Percentiles rank a stretch among this genome's conserved stretches.
phyloP scores from a whole-genome alignment of 306 rosid species.

The Cicer judaicum region DNA sequence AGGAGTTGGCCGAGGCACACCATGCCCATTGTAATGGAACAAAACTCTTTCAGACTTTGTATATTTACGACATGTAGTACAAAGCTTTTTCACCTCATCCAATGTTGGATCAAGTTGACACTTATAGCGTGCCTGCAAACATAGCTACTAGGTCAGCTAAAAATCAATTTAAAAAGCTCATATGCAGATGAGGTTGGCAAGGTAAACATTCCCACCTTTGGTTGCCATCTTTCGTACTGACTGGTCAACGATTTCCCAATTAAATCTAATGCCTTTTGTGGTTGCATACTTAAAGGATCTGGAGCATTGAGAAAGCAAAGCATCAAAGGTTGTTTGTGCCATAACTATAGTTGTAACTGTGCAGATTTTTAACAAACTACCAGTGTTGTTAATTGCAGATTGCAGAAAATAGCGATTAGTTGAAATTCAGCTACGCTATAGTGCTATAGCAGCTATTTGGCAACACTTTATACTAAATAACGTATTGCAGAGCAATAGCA shows the following conservation, averaged over 20 bases:
- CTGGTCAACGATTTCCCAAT: conserved; percentile 84
- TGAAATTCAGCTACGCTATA: no score
- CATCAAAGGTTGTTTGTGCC: conserved; percentile 14
- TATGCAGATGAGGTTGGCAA: conserved; percentile 24
- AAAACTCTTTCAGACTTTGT: conserved; percentile 95
- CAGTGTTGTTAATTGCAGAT: no score
- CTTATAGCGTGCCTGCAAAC: conserved; percentile 84
- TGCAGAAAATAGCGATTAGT: no score
- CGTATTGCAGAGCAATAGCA: no score
- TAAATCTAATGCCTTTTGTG: conserved; percentile 91
- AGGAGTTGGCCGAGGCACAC: conserved; percentile 96
- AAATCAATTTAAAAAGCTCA: conserved; percentile 41
- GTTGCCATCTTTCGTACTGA: conserved; percentile 99
- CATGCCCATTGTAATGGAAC: conserved; percentile 98
- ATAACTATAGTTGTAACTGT: conserved; percentile 1
- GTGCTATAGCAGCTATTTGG: no score
- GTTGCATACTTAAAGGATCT: conserved; percentile 98
- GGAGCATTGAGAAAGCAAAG: conserved; percentile 43
- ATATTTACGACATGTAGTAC: conserved; percentile 80
- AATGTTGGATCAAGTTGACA: conserved; percentile 94
- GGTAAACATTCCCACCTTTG: conserved; percentile 67
- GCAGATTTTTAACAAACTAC: background rate
- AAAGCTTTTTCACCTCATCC: conserved; percentile 98
- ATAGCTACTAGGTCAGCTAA: conserved; percentile 45
- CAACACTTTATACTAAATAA: no score